Base-by-base conservation (phyloP, 2,329 filamentous ascomycete species). In the Monilinia fructicola region DNA sequence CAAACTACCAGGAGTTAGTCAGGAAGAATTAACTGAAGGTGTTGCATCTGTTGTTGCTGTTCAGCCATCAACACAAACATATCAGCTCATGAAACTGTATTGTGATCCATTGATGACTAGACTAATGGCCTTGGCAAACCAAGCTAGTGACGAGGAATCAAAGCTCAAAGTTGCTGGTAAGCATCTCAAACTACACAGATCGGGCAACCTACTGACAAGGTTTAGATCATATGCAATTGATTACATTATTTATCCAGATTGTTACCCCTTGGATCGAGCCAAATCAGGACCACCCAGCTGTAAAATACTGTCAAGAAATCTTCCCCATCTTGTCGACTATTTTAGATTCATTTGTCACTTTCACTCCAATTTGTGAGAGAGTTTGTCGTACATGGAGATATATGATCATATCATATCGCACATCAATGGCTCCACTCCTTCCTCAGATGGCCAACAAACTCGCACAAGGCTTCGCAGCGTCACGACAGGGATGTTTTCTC, bases 401-500 rank as follows among this genome's bases (percentile, higher is more conserved):
- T 77, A 97, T 98, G 91, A 87, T 99, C 50, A 92, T 98, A 67
- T 97, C 93, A 0, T 98, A 98, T 78, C 87, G 95, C 71, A 95
- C 90, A 2, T 90, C 90, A 61, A 96, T 96, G 82, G 87, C 90
- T 18, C 93, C 94, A 31, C 81, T 99, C 55, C 84, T 99, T 54
- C 90, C 91, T 0, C 85, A 87, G 26, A 87, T 99, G 79, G 96
- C 95, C 23, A 91, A 94, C 73, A 96, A 94, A 78, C 85, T 99
- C 67, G 92, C 92, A 1, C 85, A 84, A 70, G 93, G 94, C 5
- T 99, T 99, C 77, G 85, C 90, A 65, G 84, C 86, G 23, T 97
- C 94, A 14, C 87, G 89, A 68, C 94, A 99, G 78, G 95, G 95
- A 16, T 97, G 94, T 77, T 99, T 99, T 83, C 83, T 99, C n/a